phyloP scores from a whole-genome alignment of 1,139 yeast genomes.

The Zygosaccharomyces pseudobailii region DNA sequence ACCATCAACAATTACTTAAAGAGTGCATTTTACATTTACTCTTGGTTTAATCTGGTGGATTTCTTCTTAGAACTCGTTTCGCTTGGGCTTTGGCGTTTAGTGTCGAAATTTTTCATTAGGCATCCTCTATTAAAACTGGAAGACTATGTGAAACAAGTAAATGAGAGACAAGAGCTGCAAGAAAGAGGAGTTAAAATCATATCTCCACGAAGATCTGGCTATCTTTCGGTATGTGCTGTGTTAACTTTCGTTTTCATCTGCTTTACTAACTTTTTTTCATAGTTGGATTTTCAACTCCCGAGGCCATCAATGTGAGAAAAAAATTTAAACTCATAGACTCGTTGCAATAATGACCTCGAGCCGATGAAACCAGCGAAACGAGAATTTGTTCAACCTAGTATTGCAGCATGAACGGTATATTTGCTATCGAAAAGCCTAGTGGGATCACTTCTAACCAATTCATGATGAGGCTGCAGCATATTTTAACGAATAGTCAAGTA shows the following conservation, averaged over 20 bases:
- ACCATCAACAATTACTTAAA: conserved; percentile 44
- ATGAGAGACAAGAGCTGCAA: conserved; percentile 31
- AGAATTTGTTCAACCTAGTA: neutral
- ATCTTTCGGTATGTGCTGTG: conserved; percentile 46
- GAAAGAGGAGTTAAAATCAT: conserved; percentile 41
- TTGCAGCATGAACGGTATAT: conserved; percentile 68
- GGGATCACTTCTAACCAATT: conserved; percentile 80
- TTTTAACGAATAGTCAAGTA: conserved; percentile 55
- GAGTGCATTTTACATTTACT: conserved; percentile 41
- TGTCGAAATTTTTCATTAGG: conserved; percentile 24
- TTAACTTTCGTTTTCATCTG: neutral
- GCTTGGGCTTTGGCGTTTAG: conserved; percentile 36
- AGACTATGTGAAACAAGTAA: conserved; percentile 41
- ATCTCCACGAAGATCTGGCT: conserved; percentile 55
- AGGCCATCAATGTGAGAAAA: conserved; percentile 29
- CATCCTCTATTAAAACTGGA: conserved; percentile 40
- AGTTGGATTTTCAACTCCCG: conserved; percentile 50
- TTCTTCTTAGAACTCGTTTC: conserved; percentile 46
- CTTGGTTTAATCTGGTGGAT: conserved; percentile 39
- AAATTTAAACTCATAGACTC: neutral
- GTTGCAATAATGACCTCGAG: neutral
- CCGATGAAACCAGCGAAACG: neutral
- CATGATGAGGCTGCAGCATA: conserved; percentile 56
- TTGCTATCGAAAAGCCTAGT: conserved; percentile 88
- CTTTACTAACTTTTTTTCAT: conserved; percentile 7